Percentiles rank a stretch among this genome's conserved stretches.
These are phyloP conservation scores for Avena insularis DNA, from an alignment of 176 grass and related monocot species.

Conservation along the genomic window DNA sequence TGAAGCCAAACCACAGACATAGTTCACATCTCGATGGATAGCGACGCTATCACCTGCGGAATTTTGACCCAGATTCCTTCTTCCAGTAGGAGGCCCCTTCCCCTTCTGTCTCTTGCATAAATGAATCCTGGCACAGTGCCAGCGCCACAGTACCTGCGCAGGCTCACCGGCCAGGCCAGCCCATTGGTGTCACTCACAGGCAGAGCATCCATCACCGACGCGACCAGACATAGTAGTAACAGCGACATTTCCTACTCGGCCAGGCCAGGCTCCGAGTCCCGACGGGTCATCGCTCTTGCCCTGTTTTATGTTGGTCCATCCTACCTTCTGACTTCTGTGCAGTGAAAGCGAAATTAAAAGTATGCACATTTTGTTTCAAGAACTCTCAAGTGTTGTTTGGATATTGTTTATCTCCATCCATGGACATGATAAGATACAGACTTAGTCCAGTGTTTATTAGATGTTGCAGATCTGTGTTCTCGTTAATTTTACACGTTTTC, in stretches of 20 bases:
- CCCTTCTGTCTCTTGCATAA: slow-evolving; percentile 38
- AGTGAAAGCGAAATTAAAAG: slow-evolving; percentile 17
- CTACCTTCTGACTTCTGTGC: neutral
- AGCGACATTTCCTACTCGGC: slow-evolving; percentile 41
- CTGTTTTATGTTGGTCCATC: slow-evolving; percentile 18
- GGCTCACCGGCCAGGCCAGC: slow-evolving; percentile 2
- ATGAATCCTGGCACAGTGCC: slow-evolving; percentile 45
- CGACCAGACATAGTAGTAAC: slow-evolving; percentile 44
- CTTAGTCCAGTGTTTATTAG: neutral
- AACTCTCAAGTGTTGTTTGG: neutral
- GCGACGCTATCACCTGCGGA: slow-evolving; percentile 37
- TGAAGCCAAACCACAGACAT: slow-evolving; percentile 7
- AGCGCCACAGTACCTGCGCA: slow-evolving; percentile 36
- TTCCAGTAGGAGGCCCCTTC: slow-evolving; percentile 40
- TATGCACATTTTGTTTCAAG: neutral
- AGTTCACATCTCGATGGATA: slow-evolving; percentile 18
- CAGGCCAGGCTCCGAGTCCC: slow-evolving; percentile 32
- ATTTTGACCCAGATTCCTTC: slow-evolving; percentile 43
- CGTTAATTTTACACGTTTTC: neutral
- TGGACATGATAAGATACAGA: neutral
- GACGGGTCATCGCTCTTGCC: neutral
- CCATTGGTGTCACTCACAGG: slow-evolving; percentile 13
- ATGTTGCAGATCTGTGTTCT: neutral
- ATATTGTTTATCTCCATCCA: neutral
- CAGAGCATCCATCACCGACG: slow-evolving; percentile 40